Percentiles rank a stretch among this genome's conserved stretches.
Evolutionary conservation across 2,329 filamentous ascomycete species (phyloP).

Genomic region (Pestalotiopsis fici): DNA sequence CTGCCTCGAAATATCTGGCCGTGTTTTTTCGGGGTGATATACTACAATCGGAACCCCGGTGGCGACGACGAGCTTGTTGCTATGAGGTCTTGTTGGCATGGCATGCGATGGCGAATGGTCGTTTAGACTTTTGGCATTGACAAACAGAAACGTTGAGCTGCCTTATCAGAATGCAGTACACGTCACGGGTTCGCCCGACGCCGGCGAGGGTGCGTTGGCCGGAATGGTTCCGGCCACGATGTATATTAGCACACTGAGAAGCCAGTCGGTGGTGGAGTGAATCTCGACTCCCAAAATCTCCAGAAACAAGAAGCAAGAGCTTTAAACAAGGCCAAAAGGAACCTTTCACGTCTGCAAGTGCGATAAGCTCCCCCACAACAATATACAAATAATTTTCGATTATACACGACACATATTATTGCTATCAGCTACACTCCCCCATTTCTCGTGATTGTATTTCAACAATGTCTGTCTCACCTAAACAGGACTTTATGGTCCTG

Average conservation of each 20-base stretch:
- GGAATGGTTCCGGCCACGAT: constrained; percentile 35
- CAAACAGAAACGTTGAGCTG: constrained; percentile 1
- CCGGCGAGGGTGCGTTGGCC: constrained; percentile 21
- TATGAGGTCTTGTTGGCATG: not conserved
- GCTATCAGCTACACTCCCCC: not conserved
- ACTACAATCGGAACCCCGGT: not conserved
- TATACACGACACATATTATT: not conserved
- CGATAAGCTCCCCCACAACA: not conserved
- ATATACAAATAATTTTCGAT: not conserved
- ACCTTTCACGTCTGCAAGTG: not conserved
- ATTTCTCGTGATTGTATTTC: not conserved
- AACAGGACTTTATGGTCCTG: constrained; percentile 58
- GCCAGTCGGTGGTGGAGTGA: constrained; percentile 6
- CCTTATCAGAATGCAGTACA: not conserved
- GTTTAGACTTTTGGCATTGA: not conserved
- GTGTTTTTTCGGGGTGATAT: not conserved
- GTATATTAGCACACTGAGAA: constrained; percentile 23
- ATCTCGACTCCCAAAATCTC: constrained; percentile 5
- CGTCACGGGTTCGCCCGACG: constrained; percentile 2
- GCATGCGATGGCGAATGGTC: not conserved
- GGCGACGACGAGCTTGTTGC: not conserved
- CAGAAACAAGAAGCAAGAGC: not conserved
- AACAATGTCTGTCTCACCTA: not conserved
- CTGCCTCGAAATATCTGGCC: not conserved
- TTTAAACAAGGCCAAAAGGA: not conserved